Evolutionary conservation across 768 basidiomycete species (phyloP).

Genomic region (Tulasnella sp.): DNA sequence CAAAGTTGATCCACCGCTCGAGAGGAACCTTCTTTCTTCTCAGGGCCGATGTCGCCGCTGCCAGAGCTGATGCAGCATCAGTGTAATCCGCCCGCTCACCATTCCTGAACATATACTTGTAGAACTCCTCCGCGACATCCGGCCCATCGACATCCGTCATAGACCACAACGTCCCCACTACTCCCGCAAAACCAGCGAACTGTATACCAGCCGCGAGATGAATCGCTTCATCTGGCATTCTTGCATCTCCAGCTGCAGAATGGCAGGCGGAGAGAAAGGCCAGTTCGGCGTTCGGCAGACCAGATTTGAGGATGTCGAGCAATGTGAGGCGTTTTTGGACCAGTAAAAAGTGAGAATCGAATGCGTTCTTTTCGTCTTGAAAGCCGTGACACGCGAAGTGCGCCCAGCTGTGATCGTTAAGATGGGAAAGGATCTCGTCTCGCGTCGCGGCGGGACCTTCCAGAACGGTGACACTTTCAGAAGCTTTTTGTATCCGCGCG

Average conservation of each 20-base stretch:
- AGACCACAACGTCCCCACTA: background rate
- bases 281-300: background rate
- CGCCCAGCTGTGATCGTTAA: background rate
- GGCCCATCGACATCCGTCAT: background rate
- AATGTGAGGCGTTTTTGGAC: background rate
- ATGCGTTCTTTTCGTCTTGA: background rate
- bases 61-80: background rate
- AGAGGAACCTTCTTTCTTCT: background rate
- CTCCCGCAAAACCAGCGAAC: background rate
- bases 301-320: background rate
- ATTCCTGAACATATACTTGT: background rate
- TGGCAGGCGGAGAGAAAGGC: background rate
- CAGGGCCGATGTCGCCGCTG: background rate
- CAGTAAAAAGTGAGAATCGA: background rate
- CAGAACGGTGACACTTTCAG: background rate
- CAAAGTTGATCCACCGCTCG: background rate
- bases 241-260: background rate
- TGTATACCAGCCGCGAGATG: background rate
- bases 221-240: background rate
- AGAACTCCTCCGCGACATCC: background rate
- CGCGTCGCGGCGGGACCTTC: background rate
- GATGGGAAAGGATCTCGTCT: background rate
- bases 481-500: background rate
- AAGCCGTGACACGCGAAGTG: background rate
- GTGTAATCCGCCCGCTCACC: background rate